These are phyloP conservation scores for Salix caprea DNA, from an alignment of 345 rosid species.

Conservation along the genomic window DNA sequence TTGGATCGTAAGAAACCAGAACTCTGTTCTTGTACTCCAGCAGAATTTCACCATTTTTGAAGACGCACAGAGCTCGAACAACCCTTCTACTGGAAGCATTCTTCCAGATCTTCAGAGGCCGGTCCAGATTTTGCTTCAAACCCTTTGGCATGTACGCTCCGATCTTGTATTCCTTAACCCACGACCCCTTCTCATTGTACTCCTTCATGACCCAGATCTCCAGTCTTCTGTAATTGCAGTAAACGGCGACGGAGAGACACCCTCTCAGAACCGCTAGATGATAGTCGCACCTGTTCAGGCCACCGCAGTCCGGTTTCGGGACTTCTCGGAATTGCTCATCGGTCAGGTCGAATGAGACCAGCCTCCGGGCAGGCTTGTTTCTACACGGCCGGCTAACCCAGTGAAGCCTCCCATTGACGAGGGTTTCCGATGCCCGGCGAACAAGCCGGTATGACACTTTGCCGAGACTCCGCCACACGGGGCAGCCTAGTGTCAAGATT, in stretches of 20 bases:
- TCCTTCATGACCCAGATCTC: slow-evolving; percentile 90
- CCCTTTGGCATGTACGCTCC: slow-evolving; percentile 72
- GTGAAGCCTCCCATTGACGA: slow-evolving; percentile 73
- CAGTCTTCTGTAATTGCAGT: slow-evolving; percentile 61
- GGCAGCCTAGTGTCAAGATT: slow-evolving; percentile 27
- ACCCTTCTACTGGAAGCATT: slow-evolving; percentile 39
- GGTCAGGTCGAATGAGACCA: slow-evolving; percentile 68
- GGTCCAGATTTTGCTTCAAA: slow-evolving; percentile 46
- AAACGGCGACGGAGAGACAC: slow-evolving; percentile 60
- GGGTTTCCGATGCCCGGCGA: slow-evolving; percentile 59
- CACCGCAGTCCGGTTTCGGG: slow-evolving; percentile 67
- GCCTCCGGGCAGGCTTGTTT: slow-evolving; percentile 50
- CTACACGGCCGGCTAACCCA: slow-evolving; percentile 65
- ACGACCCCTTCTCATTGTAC: slow-evolving; percentile 61
- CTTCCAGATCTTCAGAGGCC: slow-evolving; percentile 55
- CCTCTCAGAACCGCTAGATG: slow-evolving; percentile 52
- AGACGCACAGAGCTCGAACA: slow-evolving; percentile 48
- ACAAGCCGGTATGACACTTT: slow-evolving; percentile 54
- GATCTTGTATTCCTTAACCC: slow-evolving; percentile 58
- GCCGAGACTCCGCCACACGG: slow-evolving; percentile 66
- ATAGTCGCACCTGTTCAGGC: slow-evolving; percentile 53
- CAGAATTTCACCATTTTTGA: slow-evolving; percentile 70
- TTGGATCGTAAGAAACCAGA: slow-evolving; percentile 66
- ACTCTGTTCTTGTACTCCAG: slow-evolving; percentile 74
- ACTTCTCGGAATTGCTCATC: slow-evolving; percentile 75